Base-by-base conservation (phyloP, 2,329 filamentous ascomycete species). In the Byssochlamys sp. region DNA sequence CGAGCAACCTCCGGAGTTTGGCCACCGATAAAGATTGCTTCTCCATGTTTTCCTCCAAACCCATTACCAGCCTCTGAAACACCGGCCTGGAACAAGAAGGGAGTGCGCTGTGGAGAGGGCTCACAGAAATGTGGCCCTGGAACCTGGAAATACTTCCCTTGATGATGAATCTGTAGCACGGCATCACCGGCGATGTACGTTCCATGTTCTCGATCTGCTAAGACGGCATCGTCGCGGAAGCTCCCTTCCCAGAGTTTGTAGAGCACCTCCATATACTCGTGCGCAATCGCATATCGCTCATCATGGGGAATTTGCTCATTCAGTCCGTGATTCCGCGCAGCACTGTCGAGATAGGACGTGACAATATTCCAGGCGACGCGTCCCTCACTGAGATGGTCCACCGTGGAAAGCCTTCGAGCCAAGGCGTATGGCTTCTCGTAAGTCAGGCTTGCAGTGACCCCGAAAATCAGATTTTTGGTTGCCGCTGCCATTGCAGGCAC, bases 371-470 rank as follows among this genome's bases (percentile, higher is more conserved):
- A 80, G 0, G 75, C 81, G 0, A 80, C 75, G 1, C 81, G 74
- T 0, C 80, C 79, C 31, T 73, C 69, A 53, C 74, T 79, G 3
- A 83, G 66, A 59, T 82, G 80, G 57, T 82, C 80, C 2, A 83
- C 69, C 0, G 78, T 80, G 1, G 80, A 80, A 55, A 83, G 80
- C 1, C 79, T 77, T 1, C 80, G 73, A 0, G 80, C 80, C 7
- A 82, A 73, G 52, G 81, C 79, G 51, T 81, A 82, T 4, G 80
- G 79, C 53, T 79, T 73, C 19, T 83, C 80, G 55, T 81, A 82
- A 0, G 80, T 83, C 0, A 79, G 81, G 0, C 77, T 80, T 0
- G 80, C 80, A 0, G 80, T 83, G 1, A 80, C 78, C 0, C 78
- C 80, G 2, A 83, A 78, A 0, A 77, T 71, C 56, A 81, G 67